A percentile compares a stretch with the other conserved stretches of the same genome.
phyloP scores from a whole-genome alignment of 306 rosid species.

The Oemleria cerasiformis region DNA sequence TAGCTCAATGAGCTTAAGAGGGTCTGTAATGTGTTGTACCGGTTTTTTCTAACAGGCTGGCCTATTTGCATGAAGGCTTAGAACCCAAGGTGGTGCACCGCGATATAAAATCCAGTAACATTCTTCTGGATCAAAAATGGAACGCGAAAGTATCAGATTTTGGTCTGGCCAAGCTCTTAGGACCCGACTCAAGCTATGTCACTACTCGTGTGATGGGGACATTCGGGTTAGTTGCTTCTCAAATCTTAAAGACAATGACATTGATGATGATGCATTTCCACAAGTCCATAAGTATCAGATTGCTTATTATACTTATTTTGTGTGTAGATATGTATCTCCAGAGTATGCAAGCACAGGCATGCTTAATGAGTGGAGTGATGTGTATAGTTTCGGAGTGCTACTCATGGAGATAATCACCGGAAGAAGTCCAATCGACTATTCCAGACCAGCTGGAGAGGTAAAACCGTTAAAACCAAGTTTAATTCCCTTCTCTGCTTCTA shows the following conservation, averaged over 20 bases:
- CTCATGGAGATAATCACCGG: conserved; percentile 99
- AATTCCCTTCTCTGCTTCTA: conserved; percentile 4
- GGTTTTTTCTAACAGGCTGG: conserved; percentile 53
- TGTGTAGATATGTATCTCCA: conserved; percentile 88
- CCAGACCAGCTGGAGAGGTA: conserved; percentile 92
- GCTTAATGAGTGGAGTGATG: conserved; percentile 95
- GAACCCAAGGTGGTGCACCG: conserved; percentile 99
- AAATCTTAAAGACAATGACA: conserved; percentile 6
- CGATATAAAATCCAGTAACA: conserved; percentile 91
- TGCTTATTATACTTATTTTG: conserved; percentile 4
- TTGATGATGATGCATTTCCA: not conserved
- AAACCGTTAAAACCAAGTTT: not conserved
- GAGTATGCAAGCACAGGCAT: conserved; percentile 96
- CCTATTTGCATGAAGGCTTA: conserved; percentile 94
- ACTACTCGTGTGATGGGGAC: conserved; percentile 99
- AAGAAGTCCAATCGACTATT: conserved; percentile 89
- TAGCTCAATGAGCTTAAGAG: not conserved
- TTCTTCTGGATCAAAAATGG: conserved; percentile 90
- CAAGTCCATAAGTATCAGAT: not conserved
- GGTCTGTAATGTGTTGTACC: not conserved
- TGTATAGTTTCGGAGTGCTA: conserved; percentile 87
- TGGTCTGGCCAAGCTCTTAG: conserved; percentile 94
- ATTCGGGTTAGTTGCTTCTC: conserved; percentile 59
- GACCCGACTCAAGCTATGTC: conserved; percentile 76
- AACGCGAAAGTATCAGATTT: conserved; percentile 89